phyloP scores from a whole-genome alignment of 805 yeast species.

The Kluyveromyces wickerhamii region DNA sequence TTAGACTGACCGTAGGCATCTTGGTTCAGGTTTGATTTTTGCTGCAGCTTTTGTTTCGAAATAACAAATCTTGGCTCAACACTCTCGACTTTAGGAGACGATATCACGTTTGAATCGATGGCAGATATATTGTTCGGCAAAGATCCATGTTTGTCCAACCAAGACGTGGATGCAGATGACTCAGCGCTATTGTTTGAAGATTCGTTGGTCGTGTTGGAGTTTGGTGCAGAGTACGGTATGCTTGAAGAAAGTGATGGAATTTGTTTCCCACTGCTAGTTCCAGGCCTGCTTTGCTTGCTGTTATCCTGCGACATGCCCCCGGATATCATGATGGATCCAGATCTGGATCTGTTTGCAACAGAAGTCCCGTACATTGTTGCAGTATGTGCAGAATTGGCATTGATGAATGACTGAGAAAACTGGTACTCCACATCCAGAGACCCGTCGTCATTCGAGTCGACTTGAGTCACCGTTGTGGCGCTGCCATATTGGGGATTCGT shows the following conservation, averaged over 20 bases:
- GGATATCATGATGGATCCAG: conserved; percentile 20
- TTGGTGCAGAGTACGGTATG: conserved; percentile 68
- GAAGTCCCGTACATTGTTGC: conserved; percentile 23
- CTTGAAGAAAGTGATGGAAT: conserved; percentile 45
- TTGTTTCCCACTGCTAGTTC: conserved; percentile 12
- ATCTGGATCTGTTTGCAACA: conserved; percentile 14
- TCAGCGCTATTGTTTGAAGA: conserved; percentile 20
- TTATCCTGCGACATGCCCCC: background rate
- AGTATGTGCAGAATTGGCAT: conserved; percentile 31
- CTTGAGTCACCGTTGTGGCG: conserved; percentile 15
- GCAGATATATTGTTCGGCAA: conserved; percentile 36
- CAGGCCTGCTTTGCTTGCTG: conserved; percentile 5
- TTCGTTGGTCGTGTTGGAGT: conserved; percentile 37
- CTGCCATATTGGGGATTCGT: conserved; percentile 5
- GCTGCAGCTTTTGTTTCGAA: conserved; percentile 55
- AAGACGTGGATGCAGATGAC: conserved; percentile 29
- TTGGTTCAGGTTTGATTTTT: conserved; percentile 21
- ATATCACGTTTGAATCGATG: conserved; percentile 52
- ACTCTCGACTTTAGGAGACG: conserved; percentile 60
- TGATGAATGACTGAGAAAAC: conserved; percentile 26
- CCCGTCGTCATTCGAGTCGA: conserved; percentile 20
- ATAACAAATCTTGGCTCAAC: conserved; percentile 85
- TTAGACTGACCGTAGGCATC: conserved; percentile 9
- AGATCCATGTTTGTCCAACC: conserved; percentile 29
- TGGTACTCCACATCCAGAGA: conserved; percentile 4